Percentiles rank a stretch among this genome's conserved stretches.
phyloP scores from a whole-genome alignment of 2,329 filamentous ascomycete genomes.

The Pseudogymnoascus sp. region DNA sequence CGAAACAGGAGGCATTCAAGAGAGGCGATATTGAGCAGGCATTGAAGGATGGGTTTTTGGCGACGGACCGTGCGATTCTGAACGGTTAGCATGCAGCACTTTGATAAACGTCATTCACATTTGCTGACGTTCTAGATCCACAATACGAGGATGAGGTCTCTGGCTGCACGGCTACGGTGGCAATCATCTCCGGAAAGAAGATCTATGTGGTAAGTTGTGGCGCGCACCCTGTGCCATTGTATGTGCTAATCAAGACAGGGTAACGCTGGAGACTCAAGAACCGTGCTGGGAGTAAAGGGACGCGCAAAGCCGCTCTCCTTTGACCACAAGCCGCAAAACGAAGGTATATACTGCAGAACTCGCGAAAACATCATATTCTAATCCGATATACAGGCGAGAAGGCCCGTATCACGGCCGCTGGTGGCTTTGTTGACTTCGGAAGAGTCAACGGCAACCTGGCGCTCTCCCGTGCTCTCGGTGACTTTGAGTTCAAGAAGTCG shows the following conservation, averaged over 20 bases:
- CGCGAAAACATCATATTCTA: constrained; percentile 8
- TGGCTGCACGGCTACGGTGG: constrained; percentile 91
- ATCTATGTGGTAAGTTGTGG: constrained; percentile 77
- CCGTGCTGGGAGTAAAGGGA: constrained; percentile 91
- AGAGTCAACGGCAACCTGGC: constrained; percentile 97
- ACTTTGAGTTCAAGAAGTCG: constrained; percentile 99
- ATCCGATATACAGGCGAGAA: constrained; percentile 65
- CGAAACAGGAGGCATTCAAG: constrained; percentile 91
- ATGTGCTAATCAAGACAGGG: constrained; percentile 50
- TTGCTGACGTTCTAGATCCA: constrained; percentile 57
- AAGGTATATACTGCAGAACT: constrained; percentile 50
- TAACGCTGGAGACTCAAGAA: constrained; percentile 93
- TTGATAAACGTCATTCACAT: constrained; percentile 11
- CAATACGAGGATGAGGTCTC: constrained; percentile 97
- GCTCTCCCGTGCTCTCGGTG: constrained; percentile 91
- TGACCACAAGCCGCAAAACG: constrained; percentile 98
- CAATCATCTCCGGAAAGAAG: constrained; percentile 80
- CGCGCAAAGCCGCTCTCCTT: constrained; percentile 97
- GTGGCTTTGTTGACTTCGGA: constrained; percentile 96
- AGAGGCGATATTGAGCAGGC: constrained; percentile 88
- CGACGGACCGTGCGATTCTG: constrained; percentile 90
- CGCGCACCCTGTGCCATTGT: constrained; percentile 10
- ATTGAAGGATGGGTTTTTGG: constrained; percentile 93
- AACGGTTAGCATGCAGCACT: constrained; percentile 56
- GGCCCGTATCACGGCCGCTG: constrained; percentile 87